Percentiles rank a stretch among this genome's conserved stretches.
Conservation (phyloP, 495 filamentous ascomycete species). For the Bathelium albidoporum region DNA sequence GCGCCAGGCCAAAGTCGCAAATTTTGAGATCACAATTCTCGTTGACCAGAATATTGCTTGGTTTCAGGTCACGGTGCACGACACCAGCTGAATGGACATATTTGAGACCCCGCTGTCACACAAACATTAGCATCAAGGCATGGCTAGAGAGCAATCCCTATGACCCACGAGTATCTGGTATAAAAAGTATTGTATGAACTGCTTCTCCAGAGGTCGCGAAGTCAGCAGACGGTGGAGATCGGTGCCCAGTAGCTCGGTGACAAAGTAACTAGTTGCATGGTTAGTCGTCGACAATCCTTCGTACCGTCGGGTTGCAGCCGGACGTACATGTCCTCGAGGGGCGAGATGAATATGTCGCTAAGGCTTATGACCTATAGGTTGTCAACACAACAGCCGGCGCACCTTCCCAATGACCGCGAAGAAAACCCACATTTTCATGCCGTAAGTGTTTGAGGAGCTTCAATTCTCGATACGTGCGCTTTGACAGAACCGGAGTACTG, state of each 20-base stretch:
- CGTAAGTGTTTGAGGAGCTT: slow-evolving; percentile 94
- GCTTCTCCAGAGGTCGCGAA: slow-evolving; percentile 91
- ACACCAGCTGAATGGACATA: slow-evolving; percentile 98
- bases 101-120: slow-evolving; percentile 87
- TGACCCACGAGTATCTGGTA: slow-evolving; percentile 86
- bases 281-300: slow-evolving; percentile 16
- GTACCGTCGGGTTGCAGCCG: background rate
- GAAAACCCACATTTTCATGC: slow-evolving; percentile 77
- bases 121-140: background rate
- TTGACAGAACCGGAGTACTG: slow-evolving; percentile 92
- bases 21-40: slow-evolving; percentile 99
- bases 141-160: slow-evolving; percentile 22
- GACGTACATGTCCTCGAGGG: slow-evolving; percentile 91
- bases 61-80: slow-evolving; percentile 94
- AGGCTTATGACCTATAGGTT: slow-evolving; percentile 75
- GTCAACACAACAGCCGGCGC: background rate
- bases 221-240: slow-evolving; percentile 93
- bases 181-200: slow-evolving; percentile 99
- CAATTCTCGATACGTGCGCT: slow-evolving; percentile 92
- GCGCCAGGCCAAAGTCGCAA: slow-evolving; percentile 94
- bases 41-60: slow-evolving; percentile 97
- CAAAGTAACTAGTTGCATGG: slow-evolving; percentile 63
- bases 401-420: background rate
- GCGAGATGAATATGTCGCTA: slow-evolving; percentile 99
- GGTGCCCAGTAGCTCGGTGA: slow-evolving; percentile 93